Conservation (phyloP, 495 filamentous ascomycete species). For the Xylaria curta region DNA sequence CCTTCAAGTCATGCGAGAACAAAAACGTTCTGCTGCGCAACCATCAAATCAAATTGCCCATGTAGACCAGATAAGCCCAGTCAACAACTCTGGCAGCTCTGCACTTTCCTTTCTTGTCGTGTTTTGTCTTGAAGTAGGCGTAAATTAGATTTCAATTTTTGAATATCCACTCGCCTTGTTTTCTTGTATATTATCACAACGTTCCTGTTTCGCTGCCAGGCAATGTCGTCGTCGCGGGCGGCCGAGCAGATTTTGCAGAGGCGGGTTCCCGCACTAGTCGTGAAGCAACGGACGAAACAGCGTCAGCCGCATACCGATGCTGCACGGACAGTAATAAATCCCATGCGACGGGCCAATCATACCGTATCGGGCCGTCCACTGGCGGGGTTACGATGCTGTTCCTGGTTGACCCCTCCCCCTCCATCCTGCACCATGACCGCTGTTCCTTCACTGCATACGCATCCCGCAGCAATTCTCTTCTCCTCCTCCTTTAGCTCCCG, state of each 20-base stretch:
- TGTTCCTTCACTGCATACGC: slow-evolving; percentile 37
- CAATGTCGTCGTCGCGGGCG: slow-evolving; percentile 22
- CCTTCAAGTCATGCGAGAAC: neutral
- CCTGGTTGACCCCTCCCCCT: slow-evolving; percentile 19
- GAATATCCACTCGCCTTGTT: neutral
- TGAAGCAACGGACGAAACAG: slow-evolving; percentile 13
- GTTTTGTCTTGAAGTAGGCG: neutral
- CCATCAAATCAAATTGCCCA: neutral
- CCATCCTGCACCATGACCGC: slow-evolving; percentile 32
- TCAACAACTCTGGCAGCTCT: neutral
- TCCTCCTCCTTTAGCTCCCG: neutral
- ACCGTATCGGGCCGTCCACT: neutral
- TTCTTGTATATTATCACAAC: neutral
- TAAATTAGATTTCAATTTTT: neutral
- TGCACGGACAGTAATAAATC: slow-evolving; percentile 11
- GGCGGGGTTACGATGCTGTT: slow-evolving; percentile 20
- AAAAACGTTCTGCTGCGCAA: neutral
- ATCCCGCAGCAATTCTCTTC: slow-evolving; percentile 26
- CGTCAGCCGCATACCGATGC: slow-evolving; percentile 13
- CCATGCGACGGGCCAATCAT: slow-evolving; percentile 22
- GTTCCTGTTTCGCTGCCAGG: neutral
- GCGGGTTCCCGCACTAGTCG: slow-evolving; percentile 16
- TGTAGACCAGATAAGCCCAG: neutral
- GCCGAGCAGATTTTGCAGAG: slow-evolving; percentile 24
- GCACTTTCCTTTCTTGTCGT: neutral